A percentile compares a stretch with the other conserved stretches of the same genome.
Evolutionary conservation across 2,329 filamentous ascomycete genomes (phyloP).

Genomic region (Sclerotinia spermophila): DNA sequence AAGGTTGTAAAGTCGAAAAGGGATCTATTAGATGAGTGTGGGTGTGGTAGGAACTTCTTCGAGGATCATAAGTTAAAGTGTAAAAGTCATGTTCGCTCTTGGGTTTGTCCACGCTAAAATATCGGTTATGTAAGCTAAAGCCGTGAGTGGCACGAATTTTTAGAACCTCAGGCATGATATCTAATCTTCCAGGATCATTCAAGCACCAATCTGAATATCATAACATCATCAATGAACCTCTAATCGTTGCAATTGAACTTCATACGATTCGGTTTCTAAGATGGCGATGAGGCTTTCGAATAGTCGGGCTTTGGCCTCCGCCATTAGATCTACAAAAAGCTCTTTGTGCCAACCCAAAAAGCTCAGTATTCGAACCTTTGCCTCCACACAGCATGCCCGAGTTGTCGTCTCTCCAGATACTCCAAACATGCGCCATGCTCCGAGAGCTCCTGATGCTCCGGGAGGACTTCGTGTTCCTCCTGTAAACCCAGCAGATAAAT

Average conservation of each 20-base stretch:
- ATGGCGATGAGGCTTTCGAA: constrained; percentile 61
- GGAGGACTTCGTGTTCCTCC: constrained; percentile 72
- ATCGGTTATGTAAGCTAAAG: constrained; percentile 10
- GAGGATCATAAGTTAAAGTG: constrained; percentile 6
- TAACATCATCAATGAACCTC: constrained; percentile 19
- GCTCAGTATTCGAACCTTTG: constrained; percentile 36
- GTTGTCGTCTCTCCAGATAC: constrained; percentile 51
- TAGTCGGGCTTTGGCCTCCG: constrained; percentile 53
- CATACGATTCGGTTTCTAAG: constrained; percentile 38
- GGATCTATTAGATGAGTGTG: constrained; percentile 13
- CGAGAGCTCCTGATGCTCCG: constrained; percentile 42
- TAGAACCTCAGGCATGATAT: background rate
- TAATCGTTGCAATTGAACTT: constrained; percentile 34
- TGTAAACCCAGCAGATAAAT: constrained; percentile 92
- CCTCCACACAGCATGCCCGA: constrained; percentile 38
- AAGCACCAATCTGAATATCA: constrained; percentile 15
- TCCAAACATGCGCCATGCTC: constrained; percentile 65
- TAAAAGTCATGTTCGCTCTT: constrained; percentile 15
- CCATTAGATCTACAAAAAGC: constrained; percentile 51
- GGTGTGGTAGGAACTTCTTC: constrained; percentile 15
- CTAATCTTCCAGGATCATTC: background rate
- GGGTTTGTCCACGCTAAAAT: constrained; percentile 8
- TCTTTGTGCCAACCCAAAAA: constrained; percentile 28
- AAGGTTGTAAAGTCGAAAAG: constrained; percentile 10
- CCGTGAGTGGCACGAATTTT: background rate